Evolutionary conservation across 1,284 basidiomycete genomes (phyloP), one percentile per base, ranked within the genome.

Genomic region (Crucibulum cyathiforme): DNA sequence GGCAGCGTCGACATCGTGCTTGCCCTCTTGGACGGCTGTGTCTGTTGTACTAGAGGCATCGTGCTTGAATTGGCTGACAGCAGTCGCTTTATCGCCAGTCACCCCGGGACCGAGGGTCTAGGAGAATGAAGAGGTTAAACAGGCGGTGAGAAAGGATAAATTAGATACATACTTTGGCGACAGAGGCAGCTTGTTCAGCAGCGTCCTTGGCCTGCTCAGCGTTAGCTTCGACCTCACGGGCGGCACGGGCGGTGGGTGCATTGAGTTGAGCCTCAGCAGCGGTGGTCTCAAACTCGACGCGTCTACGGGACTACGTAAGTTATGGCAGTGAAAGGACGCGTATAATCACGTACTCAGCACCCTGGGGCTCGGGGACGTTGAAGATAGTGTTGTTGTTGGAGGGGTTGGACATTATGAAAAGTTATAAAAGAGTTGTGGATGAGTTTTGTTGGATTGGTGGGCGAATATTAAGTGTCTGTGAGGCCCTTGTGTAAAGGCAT

Each of bases 1-100:
- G 0, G 77, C 79, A 10, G 73, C 72, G 13, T 81, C 75, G 3
- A 89, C 76, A 60, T 85, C 81, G 7, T 72, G 69, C 63, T 84
- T 75, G 3, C 87, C 88, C 67, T 90, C 78, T 0, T 75, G 75
- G 13, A 84, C 84, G n/a, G 87, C 88, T 1, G 72, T 74, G 49
- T 85, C 71, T 0, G 83, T 85, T 63, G 75, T 82, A 48, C 74
- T 68, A 46, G 74, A 74, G 6, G 80, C 76, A 43, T 80, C 73
- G 10, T 71, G 65, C 58, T 81, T 74, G 19, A 88, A 72, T 49
- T 82, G 72, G 49, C 83, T 80, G 5, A 79, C 67, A n/a, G 83
- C 79, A 13, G 77, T 73, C 15, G 67, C 63, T 8, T 72, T 63
- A 36, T 80, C 75, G 4, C 80, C 81, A 6, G 81, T 83, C 13